phyloP scores from a whole-genome alignment of 352 stramenopile species.

The Pythium utonaiense region DNA sequence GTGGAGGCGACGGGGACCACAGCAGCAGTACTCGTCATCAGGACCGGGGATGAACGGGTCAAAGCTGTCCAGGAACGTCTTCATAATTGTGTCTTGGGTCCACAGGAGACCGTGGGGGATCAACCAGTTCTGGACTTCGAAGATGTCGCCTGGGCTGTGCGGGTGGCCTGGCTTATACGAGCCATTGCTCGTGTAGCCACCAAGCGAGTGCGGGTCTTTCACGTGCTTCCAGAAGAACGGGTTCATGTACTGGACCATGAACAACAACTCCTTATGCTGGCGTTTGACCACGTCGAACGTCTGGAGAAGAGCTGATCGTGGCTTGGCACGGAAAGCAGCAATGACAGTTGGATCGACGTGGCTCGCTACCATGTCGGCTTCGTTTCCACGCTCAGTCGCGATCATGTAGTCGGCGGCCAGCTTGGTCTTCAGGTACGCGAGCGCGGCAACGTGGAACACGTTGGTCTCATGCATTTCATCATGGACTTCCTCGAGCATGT shows the following conservation, averaged over 20 bases:
- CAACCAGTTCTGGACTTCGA: conserved; percentile 18
- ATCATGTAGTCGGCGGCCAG: too few species aligned
- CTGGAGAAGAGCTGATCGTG: too few species aligned
- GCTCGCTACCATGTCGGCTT: too few species aligned
- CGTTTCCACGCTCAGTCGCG: too few species aligned
- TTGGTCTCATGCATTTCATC: neutral
- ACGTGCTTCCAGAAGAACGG: conserved; percentile 8
- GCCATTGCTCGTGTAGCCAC: neutral
- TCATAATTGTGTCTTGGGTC: neutral
- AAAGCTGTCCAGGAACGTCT: neutral
- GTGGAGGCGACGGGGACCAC: neutral
- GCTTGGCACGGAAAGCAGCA: neutral
- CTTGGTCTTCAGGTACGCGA: conserved; percentile 11
- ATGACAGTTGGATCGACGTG: too few species aligned
- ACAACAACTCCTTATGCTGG: too few species aligned
- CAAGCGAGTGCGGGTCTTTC: conserved; percentile 2
- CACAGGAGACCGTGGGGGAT: conserved; percentile 10
- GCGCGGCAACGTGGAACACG: neutral
- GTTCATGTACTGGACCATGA: neutral
- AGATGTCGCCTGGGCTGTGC: conserved; percentile 11
- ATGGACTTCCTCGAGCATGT: conserved; percentile 9
- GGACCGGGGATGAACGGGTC: neutral
- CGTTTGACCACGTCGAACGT: too few species aligned
- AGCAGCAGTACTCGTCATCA: neutral
- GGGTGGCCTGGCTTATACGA: too few species aligned